Evolutionary conservation across 2,329 filamentous ascomycete species (phyloP), one percentile per base, ranked within the genome.

Genomic region (Phymatotrichopsis omnivora): DNA sequence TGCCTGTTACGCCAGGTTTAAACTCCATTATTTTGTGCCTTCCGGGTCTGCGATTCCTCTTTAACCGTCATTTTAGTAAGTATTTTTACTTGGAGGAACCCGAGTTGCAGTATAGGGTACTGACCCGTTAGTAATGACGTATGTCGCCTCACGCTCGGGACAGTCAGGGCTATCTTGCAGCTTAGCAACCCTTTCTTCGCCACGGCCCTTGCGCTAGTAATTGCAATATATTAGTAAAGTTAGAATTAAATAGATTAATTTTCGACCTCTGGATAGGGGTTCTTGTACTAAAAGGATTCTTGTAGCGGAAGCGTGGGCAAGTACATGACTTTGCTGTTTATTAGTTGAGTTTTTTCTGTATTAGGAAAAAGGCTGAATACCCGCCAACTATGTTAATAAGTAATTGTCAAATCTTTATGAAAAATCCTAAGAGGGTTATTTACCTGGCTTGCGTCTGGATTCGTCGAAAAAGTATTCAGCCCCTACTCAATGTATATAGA

Each of bases 111-210:
- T 30, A 8, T 23, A 16, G 14, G 27, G 11, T 12, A 25, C 49
- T 22, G 40, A 56, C 54, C 78, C 78, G 51, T 72, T 77, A 22
- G 76, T 81, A 56, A 82, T 82, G 53, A 82, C 70, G 61, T 82
- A 82, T 2, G 74, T 81, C 20, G 78, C 77, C 62, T 82, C 78
- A 37, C 70, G 70, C 60, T 82, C 78, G 4, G 78, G 76, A 57
- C 78, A 80, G 57, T 81, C 78, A 76, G 51, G 50, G 10, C 57
- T 54, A 30, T 53, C 34, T 42, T 56, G 49, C 36, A 46, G 74
- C 63, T 82, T 82, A 2, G 78, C 78, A 36, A 82, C 78, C 47
- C 78, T 70, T 60, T 82, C 78, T 49, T 82, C 78, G 7, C 78
- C 78, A 51, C 78, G 70, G 35, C 78, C 78, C 57, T 82, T 82